A percentile compares a stretch with the other conserved stretches of the same genome.
phyloP scores from a whole-genome alignment of 768 basidiomycete species.

The Agrocybe pediades region DNA sequence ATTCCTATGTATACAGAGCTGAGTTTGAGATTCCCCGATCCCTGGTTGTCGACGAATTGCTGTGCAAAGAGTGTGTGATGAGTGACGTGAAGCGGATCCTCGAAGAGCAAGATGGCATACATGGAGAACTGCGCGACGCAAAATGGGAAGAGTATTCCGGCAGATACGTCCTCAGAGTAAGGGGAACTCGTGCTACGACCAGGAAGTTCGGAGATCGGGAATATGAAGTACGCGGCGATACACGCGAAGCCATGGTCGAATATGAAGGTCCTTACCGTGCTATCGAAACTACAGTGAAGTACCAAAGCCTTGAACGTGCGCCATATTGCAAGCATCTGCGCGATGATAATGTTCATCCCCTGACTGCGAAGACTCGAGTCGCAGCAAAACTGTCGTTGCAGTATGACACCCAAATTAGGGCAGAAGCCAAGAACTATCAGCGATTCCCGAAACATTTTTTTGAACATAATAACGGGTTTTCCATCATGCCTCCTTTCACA shows the following conservation, averaged over 20 bases:
- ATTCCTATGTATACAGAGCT: constrained; percentile 52
- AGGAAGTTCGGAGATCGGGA: constrained; percentile 8
- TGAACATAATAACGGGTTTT: constrained; percentile 50
- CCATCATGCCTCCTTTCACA: constrained; percentile 38
- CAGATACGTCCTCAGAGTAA: constrained; percentile 1
- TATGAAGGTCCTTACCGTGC: constrained; percentile 30
- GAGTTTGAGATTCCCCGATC: constrained; percentile 54
- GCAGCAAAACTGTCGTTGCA: constrained; percentile 44
- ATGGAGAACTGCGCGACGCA: constrained; percentile 13
- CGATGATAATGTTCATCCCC: constrained; percentile 21
- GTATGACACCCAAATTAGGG: constrained; percentile 33
- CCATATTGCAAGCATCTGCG: constrained; percentile 31
- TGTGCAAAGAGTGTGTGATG: constrained; percentile 42
- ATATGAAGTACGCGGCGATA: background rate
- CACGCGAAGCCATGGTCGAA: background rate
- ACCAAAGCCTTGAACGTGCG: constrained; percentile 31
- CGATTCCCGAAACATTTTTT: constrained; percentile 44
- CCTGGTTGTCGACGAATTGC: constrained; percentile 29
- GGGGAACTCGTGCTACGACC: constrained; percentile 2
- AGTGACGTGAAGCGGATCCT: constrained; percentile 27
- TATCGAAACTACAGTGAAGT: constrained; percentile 27
- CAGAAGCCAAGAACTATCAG: constrained; percentile 48
- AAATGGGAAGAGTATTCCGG: constrained; percentile 11
- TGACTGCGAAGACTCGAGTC: constrained; percentile 39
- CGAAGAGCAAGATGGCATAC: constrained; percentile 25